Percentiles rank a stretch among this genome's conserved stretches.
Evolutionary conservation across 2,329 filamentous ascomycete genomes (phyloP).

Genomic region (Lecanicillium sp.): DNA sequence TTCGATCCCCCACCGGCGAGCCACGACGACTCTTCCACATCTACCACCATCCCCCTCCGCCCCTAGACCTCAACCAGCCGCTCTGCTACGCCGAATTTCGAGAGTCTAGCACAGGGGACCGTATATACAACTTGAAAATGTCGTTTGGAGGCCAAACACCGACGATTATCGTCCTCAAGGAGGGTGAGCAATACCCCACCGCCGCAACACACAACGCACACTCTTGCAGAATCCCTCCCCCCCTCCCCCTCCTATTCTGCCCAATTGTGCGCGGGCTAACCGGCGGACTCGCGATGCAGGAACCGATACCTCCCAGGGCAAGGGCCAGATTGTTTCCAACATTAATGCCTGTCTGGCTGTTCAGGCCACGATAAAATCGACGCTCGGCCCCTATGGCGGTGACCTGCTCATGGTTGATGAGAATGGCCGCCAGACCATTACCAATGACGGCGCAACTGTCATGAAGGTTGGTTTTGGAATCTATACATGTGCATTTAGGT

Average conservation of each 20-base stretch:
- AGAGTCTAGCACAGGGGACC: slow-evolving; percentile 4
- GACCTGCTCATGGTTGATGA: slow-evolving; percentile 92
- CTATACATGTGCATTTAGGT: no score
- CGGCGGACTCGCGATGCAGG: slow-evolving; percentile 44
- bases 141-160: slow-evolving; percentile 96
- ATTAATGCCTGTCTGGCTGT: slow-evolving; percentile 98
- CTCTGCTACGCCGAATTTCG: slow-evolving; percentile 5
- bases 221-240: neutral
- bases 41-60: slow-evolving; percentile 8
- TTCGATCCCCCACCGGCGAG: slow-evolving; percentile 22
- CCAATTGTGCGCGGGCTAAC: slow-evolving; percentile 11
- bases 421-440: slow-evolving; percentile 95
- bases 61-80: slow-evolving; percentile 12
- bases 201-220: slow-evolving; percentile 10
- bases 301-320: slow-evolving; percentile 94
- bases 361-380: slow-evolving; percentile 91
- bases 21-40: slow-evolving; percentile 16
- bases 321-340: slow-evolving; percentile 93
- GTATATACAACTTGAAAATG: slow-evolving; percentile 46
- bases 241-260: slow-evolving; percentile 4
- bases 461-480: slow-evolving; percentile 72
- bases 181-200: slow-evolving; percentile 61
- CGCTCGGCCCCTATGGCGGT: slow-evolving; percentile 91
- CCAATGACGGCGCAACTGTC: slow-evolving; percentile 96
- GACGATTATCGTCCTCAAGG: slow-evolving; percentile 96